A percentile compares a stretch with the other conserved stretches of the same genome.
Conservation (phyloP, 495 filamentous ascomycete species). For the Neurospora sublineolata region DNA sequence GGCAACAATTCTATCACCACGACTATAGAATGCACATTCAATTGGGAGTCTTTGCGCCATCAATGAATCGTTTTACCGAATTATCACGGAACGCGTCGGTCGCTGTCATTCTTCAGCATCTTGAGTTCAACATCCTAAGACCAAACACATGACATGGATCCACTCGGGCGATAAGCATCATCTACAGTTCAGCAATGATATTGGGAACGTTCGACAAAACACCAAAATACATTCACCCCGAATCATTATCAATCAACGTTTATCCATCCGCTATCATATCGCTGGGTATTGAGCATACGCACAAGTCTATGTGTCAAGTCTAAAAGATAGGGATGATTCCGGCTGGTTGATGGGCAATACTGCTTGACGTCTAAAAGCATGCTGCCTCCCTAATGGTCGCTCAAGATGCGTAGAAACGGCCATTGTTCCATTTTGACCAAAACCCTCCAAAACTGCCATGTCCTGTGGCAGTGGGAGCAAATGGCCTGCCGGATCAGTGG, state of each 20-base stretch:
- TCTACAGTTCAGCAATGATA: neutral
- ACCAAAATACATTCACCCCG: neutral
- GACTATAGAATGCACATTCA: neutral
- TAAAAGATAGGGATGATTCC: neutral
- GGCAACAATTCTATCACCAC: neutral
- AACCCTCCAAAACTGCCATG: neutral
- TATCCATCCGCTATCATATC: neutral
- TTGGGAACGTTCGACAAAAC: neutral
- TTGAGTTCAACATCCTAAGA: neutral
- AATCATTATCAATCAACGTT: neutral
- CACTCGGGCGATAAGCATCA: neutral
- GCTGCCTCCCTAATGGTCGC: neutral
- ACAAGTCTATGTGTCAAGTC: neutral
- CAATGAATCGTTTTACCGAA: neutral
- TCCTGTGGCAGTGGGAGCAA: neutral
- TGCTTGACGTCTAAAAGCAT: neutral
- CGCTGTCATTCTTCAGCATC: neutral
- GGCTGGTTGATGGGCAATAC: neutral
- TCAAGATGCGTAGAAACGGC: neutral
- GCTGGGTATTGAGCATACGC: neutral
- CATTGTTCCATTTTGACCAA: neutral
- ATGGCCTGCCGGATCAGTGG: neutral
- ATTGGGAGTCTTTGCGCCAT: neutral
- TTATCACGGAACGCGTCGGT: neutral
- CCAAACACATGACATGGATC: neutral